Percentiles rank a stretch among this genome's conserved stretches.
Conservation (phyloP, 352 stramenopile species). For the Thalassiosira livingstoniorum region DNA sequence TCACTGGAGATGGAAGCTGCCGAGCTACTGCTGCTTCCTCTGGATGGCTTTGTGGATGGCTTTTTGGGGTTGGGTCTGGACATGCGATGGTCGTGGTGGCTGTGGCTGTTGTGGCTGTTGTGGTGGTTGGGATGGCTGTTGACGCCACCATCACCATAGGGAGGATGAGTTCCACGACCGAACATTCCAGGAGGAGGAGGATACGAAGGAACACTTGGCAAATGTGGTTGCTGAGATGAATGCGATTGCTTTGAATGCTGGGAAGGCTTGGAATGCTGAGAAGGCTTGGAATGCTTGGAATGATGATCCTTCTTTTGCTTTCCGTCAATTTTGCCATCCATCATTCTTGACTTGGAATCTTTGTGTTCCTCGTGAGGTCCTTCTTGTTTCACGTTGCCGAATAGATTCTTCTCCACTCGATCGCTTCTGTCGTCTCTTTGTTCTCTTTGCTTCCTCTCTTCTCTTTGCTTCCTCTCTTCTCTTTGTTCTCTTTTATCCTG, state of each 20-base stretch:
- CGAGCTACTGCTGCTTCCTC: no score
- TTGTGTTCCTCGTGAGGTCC: no score
- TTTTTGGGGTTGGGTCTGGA: constrained; percentile 4
- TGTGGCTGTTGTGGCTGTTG: constrained; percentile 14
- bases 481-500: no score
- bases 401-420: no score
- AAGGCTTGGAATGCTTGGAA: no score
- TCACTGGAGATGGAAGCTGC: neutral
- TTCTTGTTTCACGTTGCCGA: no score
- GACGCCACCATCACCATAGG: constrained; percentile 1
- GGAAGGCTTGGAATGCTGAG: neutral
- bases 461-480: no score
- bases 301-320: no score
- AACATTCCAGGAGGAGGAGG: neutral
- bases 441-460: no score
- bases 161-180: neutral
- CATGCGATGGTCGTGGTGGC: neutral
- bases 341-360: no score
- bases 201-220: neutral
- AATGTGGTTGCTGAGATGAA: neutral
- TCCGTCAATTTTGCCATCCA: no score
- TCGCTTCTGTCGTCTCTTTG: no score
- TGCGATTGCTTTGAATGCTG: neutral
- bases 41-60: neutral
- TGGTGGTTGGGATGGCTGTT: neutral